phyloP scores from a whole-genome alignment of 2,329 filamentous ascomycete species.

The Aspergillus sojae region DNA sequence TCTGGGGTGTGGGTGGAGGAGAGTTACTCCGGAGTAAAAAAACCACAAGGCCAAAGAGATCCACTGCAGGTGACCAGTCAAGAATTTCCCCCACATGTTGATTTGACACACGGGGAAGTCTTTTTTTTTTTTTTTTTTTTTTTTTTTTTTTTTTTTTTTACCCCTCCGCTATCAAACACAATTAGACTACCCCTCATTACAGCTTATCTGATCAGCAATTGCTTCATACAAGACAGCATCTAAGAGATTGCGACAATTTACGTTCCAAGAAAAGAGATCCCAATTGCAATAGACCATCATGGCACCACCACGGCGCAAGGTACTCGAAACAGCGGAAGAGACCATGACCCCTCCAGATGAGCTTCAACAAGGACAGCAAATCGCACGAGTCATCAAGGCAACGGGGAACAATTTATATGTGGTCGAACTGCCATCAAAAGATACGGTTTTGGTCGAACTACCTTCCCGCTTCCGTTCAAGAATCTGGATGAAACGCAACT shows the following conservation, averaged over 20 bases:
- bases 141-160: not conserved
- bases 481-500: conserved; percentile 89
- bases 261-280: conserved; percentile 39
- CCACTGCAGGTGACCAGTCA: conserved; percentile 2
- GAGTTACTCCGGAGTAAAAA: not conserved
- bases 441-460: conserved; percentile 75
- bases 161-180: not conserved
- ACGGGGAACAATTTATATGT: conserved; percentile 89
- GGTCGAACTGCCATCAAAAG: conserved; percentile 69
- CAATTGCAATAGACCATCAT: conserved; percentile 61
- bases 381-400: conserved; percentile 78
- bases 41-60: not conserved
- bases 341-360: conserved; percentile 62
- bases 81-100: not conserved
- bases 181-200: not conserved
- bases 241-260: conserved; percentile 6
- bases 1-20: not conserved
- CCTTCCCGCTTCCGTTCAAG: conserved; percentile 84
- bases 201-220: not conserved
- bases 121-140: too few relatives aligned
- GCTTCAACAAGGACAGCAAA: conserved; percentile 56
- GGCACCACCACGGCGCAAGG: conserved; percentile 74
- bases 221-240: not conserved
- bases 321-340: conserved; percentile 77
- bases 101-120: not conserved